Percentiles rank a stretch among this genome's conserved stretches.
phyloP scores from a whole-genome alignment of 345 rosid species.

The Lenwebbia sp. region DNA sequence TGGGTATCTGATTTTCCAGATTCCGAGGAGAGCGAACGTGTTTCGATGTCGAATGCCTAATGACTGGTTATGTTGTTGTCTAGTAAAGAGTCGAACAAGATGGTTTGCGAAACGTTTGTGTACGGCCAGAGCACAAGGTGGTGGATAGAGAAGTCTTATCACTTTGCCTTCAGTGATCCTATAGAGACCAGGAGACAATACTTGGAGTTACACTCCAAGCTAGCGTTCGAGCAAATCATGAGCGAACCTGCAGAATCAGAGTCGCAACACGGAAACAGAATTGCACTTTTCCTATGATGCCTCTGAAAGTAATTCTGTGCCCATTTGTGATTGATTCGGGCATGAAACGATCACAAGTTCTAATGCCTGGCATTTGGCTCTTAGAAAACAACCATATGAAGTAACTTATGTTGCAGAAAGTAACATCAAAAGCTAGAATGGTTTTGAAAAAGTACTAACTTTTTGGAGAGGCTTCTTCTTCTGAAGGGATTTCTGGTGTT shows the following conservation, averaged over 20 bases:
- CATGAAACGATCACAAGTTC: neutral
- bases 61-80: neutral
- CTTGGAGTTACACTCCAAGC: neutral
- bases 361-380: neutral
- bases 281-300: neutral
- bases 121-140: neutral
- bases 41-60: neutral
- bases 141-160: neutral
- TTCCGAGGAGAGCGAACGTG: neutral
- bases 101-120: neutral
- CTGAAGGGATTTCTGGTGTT: slow-evolving; percentile 34
- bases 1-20: neutral
- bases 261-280: neutral
- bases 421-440: neutral
- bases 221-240: neutral
- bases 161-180: neutral
- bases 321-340: neutral
- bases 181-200: neutral
- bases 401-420: neutral
- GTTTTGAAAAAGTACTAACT: neutral
- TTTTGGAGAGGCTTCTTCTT: slow-evolving; percentile 5
- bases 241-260: neutral
- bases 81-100: neutral
- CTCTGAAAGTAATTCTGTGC: neutral
- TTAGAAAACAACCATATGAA: neutral